Evolutionary conservation across 2,329 filamentous ascomycete species (phyloP).

Genomic region (Aspergillus udagawae): DNA sequence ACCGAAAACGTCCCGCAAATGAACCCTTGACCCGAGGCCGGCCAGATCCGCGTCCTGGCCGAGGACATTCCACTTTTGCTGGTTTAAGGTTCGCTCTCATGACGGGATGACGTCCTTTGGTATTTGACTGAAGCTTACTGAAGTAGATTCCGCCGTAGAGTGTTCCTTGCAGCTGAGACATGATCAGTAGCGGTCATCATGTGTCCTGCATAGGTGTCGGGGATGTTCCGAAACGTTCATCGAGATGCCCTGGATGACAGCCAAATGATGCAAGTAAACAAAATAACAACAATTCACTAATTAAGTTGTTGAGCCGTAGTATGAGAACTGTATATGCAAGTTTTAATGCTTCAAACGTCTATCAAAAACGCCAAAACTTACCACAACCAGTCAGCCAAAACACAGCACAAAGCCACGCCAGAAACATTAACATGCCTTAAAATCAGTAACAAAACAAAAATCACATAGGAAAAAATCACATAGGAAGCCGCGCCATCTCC

Average conservation of each 20-base stretch:
- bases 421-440: background rate
- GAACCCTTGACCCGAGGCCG: background rate
- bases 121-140: background rate
- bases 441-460: background rate
- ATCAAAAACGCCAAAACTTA: background rate
- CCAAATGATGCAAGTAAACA: too few species aligned
- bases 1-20: background rate
- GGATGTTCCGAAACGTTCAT: too few species aligned
- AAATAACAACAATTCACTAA: too few species aligned
- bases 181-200: background rate
- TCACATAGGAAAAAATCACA: constrained; percentile 50
- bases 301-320: background rate
- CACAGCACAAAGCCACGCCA: too few species aligned
- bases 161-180: background rate
- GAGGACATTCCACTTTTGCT: background rate
- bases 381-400: too few species aligned
- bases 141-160: background rate
- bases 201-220: too few species aligned
- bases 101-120: background rate
- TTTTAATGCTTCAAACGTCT: background rate
- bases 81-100: background rate
- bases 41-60: too few species aligned
- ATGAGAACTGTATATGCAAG: background rate
- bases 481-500: constrained; percentile 68
- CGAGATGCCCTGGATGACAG: background rate